phyloP scores from a whole-genome alignment of 1,139 yeast species.

The Saccharomycopsis phalli region DNA sequence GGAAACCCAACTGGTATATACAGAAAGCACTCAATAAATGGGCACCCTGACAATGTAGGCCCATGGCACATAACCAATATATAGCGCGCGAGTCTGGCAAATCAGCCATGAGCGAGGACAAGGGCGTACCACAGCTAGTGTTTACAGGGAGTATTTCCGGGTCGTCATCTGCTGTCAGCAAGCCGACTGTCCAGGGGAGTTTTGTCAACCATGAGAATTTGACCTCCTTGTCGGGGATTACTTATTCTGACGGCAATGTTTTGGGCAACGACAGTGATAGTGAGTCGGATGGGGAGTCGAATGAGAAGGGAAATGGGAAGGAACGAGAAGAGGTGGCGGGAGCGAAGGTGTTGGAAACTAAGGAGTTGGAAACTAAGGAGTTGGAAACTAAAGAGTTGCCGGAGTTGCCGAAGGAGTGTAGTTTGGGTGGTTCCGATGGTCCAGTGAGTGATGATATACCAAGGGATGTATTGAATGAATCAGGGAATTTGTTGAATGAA shows the following conservation, averaged over 20 bases:
- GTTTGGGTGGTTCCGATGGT: neutral
- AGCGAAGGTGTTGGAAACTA: neutral
- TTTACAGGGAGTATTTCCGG: constrained; percentile 3
- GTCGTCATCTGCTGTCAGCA: constrained; percentile 5
- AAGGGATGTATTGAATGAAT: too few species aligned
- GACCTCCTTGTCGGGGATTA: constrained; percentile 11
- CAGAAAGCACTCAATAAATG: too few species aligned
- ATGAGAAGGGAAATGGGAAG: constrained; percentile 5
- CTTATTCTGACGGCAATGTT: constrained; percentile 5
- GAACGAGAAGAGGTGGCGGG: neutral
- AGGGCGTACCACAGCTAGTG: constrained; percentile 11
- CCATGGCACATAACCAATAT: too few species aligned
- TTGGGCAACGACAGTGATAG: constrained; percentile 3
- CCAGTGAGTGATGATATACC: neutral
- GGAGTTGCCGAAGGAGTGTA: neutral
- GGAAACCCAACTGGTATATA: too few species aligned
- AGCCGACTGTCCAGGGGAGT: constrained; percentile 10
- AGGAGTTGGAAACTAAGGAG: neutral
- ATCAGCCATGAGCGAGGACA: too few species aligned
- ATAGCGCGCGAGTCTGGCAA: too few species aligned
- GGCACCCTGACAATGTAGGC: too few species aligned
- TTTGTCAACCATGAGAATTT: constrained; percentile 4
- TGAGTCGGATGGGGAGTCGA: constrained; percentile 3
- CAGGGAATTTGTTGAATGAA: too few species aligned
- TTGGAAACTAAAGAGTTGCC: neutral